These are phyloP conservation scores for Acanthamoeba sp. DNA, from an alignment of 208 protist genomes.

Conservation along the genomic window DNA sequence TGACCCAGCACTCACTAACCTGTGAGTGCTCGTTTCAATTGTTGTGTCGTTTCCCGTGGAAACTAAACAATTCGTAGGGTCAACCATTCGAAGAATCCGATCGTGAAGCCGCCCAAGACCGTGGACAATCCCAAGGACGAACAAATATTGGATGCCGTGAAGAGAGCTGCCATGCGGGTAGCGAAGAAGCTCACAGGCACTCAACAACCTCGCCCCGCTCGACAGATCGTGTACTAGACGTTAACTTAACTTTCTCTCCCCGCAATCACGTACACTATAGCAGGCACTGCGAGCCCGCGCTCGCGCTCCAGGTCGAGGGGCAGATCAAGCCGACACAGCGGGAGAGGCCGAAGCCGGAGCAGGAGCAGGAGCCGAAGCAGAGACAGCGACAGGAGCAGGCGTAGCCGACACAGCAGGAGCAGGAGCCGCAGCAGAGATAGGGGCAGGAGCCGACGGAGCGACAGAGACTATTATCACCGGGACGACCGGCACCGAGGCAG, in stretches of 20 bases:
- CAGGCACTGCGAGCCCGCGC: background rate
- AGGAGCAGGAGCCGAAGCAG: background rate
- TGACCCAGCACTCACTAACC: too few species aligned
- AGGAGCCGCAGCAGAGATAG: background rate
- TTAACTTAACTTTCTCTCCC: too few species aligned
- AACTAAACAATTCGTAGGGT: background rate
- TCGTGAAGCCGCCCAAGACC: background rate
- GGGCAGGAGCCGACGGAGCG: background rate
- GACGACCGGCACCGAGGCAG: background rate
- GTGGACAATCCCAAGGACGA: background rate
- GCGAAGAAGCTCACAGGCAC: background rate
- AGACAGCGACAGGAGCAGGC: background rate
- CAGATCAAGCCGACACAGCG: background rate
- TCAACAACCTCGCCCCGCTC: too few species aligned
- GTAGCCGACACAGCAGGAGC: background rate
- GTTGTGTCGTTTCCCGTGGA: background rate
- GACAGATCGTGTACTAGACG: too few species aligned
- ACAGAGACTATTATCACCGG: too few species aligned
- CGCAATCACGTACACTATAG: too few species aligned
- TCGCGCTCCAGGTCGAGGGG: background rate
- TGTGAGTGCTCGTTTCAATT: too few species aligned
- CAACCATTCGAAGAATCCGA: slow-evolving; percentile 39
- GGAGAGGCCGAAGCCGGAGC: background rate
- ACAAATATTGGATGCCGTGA: background rate
- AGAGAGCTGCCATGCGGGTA: background rate